phyloP scores from a whole-genome alignment of 345 rosid genomes.

The Aethionema arabicum region DNA sequence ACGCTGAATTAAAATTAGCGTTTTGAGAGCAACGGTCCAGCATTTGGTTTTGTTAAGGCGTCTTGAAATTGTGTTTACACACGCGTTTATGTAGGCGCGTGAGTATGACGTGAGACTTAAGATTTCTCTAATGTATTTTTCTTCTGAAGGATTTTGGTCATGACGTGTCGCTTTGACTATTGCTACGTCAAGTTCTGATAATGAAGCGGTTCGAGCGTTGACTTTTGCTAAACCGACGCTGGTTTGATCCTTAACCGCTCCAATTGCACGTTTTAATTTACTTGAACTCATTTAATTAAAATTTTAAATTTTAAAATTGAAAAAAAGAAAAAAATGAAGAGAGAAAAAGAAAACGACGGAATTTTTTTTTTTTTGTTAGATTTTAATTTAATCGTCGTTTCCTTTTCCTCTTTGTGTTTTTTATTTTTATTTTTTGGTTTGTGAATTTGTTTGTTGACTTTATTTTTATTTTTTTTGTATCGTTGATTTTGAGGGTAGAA shows the following conservation, averaged over 20 bases:
- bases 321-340: slow-evolving; percentile 32
- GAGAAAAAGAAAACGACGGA: slow-evolving; percentile 38
- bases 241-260: slow-evolving; percentile 85
- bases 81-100: slow-evolving; percentile 51
- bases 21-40: slow-evolving; percentile 89
- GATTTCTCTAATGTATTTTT: slow-evolving; percentile 68
- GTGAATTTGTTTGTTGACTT: slow-evolving; percentile 1
- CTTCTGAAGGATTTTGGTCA: slow-evolving; percentile 83
- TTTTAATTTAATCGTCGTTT: slow-evolving; percentile 35
- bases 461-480: slow-evolving; percentile 7
- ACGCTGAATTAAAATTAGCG: slow-evolving; percentile 66
- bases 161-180: slow-evolving; percentile 90
- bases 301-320: no score
- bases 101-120: slow-evolving; percentile 71
- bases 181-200: slow-evolving; percentile 77
- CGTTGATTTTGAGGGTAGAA: slow-evolving; percentile 22
- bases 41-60: slow-evolving; percentile 79
- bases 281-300: slow-evolving; percentile 59
- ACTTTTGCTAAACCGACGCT: slow-evolving; percentile 89
- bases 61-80: slow-evolving; percentile 54
- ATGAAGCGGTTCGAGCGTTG: slow-evolving; percentile 56
- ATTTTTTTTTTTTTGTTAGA: slow-evolving; percentile 10
- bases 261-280: slow-evolving; percentile 66
- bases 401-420: slow-evolving; percentile 34
- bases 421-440: slow-evolving; percentile 2